Base-by-base conservation (phyloP, 306 rosid species). In the Sesbania bispinosa region DNA sequence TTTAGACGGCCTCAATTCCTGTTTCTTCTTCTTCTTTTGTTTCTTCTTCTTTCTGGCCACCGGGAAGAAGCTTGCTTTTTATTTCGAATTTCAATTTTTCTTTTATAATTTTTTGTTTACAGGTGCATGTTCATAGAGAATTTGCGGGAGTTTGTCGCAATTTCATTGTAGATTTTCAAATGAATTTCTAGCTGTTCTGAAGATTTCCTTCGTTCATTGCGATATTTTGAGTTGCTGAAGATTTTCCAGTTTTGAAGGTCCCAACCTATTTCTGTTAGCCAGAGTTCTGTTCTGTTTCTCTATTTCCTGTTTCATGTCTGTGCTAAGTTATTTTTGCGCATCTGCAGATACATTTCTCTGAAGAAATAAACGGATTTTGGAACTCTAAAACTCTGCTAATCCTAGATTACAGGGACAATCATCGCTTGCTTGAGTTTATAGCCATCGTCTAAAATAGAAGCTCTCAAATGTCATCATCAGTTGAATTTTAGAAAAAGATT, bases 321-420 rank as follows among this genome's bases (percentile, higher is more conserved):
- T 59, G 67, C 59, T 76, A 36, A 72, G 61, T 52, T 60, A 18
- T 48, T 67, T 59, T 46, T 68, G 8, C 24, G 18, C 20, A 59
- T 77, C 62, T 20, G 0, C 89, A 85, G 89, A 76, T 33, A 65
- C 87, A 82, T 82, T 81, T 80, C 33, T 45, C 14, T 3, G 61
- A 65, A 79, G 61, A 79, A 70, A 75, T 52, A 76, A 16, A 43
- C 50, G 9, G 30, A 67, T 77, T 75, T 64, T 71, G 41, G 32
- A 62, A 74, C 75, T 83, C 76, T 19, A 41, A 58, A 68, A 43
- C 26, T 65, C 16, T 30, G 26, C 35, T 47, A 20, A 46, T n/a
- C 59, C 38, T 60, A 11, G 33, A 62, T 79, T 46, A 52, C 51
- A n/a, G 27, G 53, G 50, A 24, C 52, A 63, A 23, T 45, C 62